phyloP scores from a whole-genome alignment of 352 stramenopile genomes.

The Peronospora destructor region DNA sequence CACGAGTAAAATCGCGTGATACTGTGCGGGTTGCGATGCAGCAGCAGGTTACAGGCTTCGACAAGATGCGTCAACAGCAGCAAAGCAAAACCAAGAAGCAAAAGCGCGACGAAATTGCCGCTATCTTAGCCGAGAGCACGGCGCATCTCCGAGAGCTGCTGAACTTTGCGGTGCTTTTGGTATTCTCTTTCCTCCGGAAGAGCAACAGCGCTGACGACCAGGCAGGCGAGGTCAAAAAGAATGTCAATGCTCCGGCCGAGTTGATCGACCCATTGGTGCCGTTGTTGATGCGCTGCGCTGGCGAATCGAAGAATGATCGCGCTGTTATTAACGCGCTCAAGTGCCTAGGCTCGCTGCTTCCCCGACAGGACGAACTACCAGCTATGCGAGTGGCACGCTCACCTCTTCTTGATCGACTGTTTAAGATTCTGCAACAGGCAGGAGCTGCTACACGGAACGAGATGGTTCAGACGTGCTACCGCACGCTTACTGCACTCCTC shows the following conservation, averaged over 20 bases:
- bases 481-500: constrained; percentile 87
- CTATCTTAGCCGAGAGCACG: constrained; percentile 32
- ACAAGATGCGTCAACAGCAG: constrained; percentile 48
- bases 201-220: constrained; percentile 22
- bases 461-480: constrained; percentile 94
- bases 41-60: constrained; percentile 70
- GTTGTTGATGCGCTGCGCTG: constrained; percentile 87
- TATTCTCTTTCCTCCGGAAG: constrained; percentile 62
- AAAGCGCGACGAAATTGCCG: constrained; percentile 30
- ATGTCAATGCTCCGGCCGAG: constrained; percentile 21
- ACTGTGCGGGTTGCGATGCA: constrained; percentile 55
- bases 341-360: constrained; percentile 86
- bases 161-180: constrained; percentile 76
- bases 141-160: constrained; percentile 75
- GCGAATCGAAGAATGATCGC: constrained; percentile 88
- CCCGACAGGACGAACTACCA: constrained; percentile 74
- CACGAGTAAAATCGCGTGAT: constrained; percentile 45
- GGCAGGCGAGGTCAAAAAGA: constrained; percentile 15
- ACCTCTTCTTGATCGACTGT: constrained; percentile 85
- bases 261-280: constrained; percentile 91
- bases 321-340: constrained; percentile 90
- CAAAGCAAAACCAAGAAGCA: constrained; percentile 39
- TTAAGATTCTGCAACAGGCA: constrained; percentile 88
- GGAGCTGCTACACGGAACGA: constrained; percentile 90
- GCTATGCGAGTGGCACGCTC: constrained; percentile 79